Conservation (phyloP, 2,329 filamentous ascomycete species). For the Exophiala alcalophila region DNA sequence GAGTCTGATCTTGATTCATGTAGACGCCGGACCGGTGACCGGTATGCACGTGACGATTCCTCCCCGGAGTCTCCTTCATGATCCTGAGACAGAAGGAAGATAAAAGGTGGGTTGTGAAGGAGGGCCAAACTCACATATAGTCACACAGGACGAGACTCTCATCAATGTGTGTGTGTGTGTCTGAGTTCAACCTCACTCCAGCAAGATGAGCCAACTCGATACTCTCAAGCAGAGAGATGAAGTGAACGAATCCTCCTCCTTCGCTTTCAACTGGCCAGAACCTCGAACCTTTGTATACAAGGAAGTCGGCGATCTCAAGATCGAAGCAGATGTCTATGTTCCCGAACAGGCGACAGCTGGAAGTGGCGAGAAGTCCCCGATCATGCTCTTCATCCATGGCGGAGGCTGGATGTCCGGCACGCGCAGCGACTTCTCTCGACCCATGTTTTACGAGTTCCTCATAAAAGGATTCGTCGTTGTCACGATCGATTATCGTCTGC, state of each 20-base stretch:
- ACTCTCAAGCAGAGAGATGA: too few species aligned
- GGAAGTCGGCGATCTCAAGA: slow-evolving; percentile 1
- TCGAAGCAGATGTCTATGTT: slow-evolving; percentile 2
- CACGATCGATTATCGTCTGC: slow-evolving; percentile 2
- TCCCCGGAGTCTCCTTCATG: too few species aligned
- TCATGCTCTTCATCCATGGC: not conserved
- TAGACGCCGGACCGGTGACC: too few species aligned
- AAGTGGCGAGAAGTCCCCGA: not conserved
- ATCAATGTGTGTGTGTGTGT: too few species aligned
- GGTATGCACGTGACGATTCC: too few species aligned
- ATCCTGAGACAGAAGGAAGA: too few species aligned
- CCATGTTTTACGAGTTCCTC: slow-evolving; percentile 2
- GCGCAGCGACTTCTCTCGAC: not conserved
- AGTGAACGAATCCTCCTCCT: not conserved
- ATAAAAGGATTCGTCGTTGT: not conserved
- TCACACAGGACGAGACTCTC: too few species aligned
- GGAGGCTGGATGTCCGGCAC: slow-evolving; percentile 1
- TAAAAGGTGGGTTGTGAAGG: too few species aligned
- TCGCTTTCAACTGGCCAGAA: not conserved
- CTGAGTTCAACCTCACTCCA: too few species aligned
- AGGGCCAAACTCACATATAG: too few species aligned
- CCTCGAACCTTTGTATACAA: not conserved
- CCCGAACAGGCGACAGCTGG: not conserved
- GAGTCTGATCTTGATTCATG: too few species aligned
- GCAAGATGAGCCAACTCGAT: too few species aligned